Evolutionary conservation across 345 rosid genomes (phyloP).

Genomic region (Pistacia integerrima): DNA sequence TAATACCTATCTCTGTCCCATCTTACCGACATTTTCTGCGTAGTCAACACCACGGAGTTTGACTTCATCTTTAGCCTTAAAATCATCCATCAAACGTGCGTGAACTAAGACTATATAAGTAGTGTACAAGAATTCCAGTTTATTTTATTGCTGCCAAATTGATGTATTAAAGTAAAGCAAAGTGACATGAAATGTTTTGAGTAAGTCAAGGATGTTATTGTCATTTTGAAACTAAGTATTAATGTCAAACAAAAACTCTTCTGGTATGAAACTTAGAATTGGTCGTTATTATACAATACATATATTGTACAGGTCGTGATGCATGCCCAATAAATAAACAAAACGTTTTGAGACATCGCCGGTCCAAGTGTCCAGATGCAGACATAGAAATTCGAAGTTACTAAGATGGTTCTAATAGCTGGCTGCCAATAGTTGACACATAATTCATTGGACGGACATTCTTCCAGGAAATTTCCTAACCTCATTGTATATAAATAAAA

Average conservation of each 20-base stretch:
- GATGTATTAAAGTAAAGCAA: not conserved
- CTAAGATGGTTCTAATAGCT: too few relatives aligned
- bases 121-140: not conserved
- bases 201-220: not conserved
- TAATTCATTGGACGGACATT: too few relatives aligned
- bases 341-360: too few relatives aligned
- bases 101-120: not conserved
- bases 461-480: too few relatives aligned
- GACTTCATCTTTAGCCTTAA: not conserved
- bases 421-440: too few relatives aligned
- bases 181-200: not conserved
- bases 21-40: slow-evolving; percentile 2
- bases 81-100: not conserved
- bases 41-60: not conserved
- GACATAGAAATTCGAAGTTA: too few relatives aligned
- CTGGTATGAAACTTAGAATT: not conserved
- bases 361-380: not conserved
- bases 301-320: too few relatives aligned
- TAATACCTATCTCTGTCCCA: too few relatives aligned
- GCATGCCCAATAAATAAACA: too few relatives aligned
- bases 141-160: too few relatives aligned
- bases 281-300: not conserved
- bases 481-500: too few relatives aligned
- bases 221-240: not conserved
- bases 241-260: not conserved